Evolutionary conservation across 2,329 filamentous ascomycete genomes (phyloP).

Genomic region (Nectriaceae sp.): DNA sequence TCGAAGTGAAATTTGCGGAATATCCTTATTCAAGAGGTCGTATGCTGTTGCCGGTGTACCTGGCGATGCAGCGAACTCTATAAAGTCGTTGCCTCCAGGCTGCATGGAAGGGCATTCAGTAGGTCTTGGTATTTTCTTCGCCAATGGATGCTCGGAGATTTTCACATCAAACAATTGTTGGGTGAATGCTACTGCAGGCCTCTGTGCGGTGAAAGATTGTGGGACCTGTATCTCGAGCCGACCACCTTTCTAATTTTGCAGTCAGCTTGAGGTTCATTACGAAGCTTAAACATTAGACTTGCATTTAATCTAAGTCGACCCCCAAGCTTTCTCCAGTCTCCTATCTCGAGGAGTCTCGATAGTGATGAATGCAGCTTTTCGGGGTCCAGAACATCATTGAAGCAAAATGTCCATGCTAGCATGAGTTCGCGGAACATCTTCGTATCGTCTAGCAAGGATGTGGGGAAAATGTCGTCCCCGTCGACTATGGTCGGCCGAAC

Average conservation of each 20-base stretch:
- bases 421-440: conserved; percentile 3
- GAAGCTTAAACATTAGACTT: background rate
- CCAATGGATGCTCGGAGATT: conserved; percentile 45
- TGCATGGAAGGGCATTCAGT: conserved; percentile 20
- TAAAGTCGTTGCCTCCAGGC: conserved; percentile 14
- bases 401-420: conserved; percentile 37
- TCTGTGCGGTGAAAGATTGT: conserved; percentile 26
- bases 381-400: conserved; percentile 49
- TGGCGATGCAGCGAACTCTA: conserved; percentile 11
- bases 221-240: conserved; percentile 37
- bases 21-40: conserved; percentile 44
- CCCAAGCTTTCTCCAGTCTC: conserved; percentile 49
- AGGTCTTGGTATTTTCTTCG: conserved; percentile 35
- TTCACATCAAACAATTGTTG: conserved; percentile 36
- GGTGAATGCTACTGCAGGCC: conserved; percentile 44
- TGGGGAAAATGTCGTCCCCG: conserved; percentile 6
- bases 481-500: conserved; percentile 5
- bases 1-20: conserved; percentile 49
- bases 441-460: conserved; percentile 6
- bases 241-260: conserved; percentile 14
- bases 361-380: conserved; percentile 39
- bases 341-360: conserved; percentile 39
- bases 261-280: background rate
- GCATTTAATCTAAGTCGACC: conserved; percentile 37
- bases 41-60: conserved; percentile 28